phyloP scores from a whole-genome alignment of 2,329 filamentous ascomycete species.

The Alternaria dauci region DNA sequence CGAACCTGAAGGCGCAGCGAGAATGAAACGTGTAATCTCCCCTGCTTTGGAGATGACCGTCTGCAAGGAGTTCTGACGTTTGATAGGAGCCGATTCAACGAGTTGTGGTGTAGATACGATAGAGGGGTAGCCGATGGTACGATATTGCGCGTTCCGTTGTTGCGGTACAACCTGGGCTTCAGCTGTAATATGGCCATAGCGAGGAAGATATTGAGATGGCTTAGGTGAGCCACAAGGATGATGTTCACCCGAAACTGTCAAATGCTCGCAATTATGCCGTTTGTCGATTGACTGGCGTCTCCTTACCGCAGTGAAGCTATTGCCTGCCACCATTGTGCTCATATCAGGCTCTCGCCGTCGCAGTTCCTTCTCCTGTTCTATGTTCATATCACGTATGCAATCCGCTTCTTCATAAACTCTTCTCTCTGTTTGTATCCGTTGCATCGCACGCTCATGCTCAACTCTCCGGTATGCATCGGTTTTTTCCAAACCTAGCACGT shows the following conservation, averaged over 20 bases:
- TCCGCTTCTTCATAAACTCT: not conserved
- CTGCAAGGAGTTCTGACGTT: not conserved
- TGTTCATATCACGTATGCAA: not conserved
- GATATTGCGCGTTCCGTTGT: not conserved
- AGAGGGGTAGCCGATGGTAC: not conserved
- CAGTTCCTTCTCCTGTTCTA: not conserved
- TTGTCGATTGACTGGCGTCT: not conserved
- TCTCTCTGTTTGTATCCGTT: slow-evolving; percentile 1
- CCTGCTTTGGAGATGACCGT: slow-evolving; percentile 6
- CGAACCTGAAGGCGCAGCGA: slow-evolving; percentile 22
- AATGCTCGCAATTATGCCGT: not conserved
- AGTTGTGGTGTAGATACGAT: not conserved
- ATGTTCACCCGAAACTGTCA: not conserved
- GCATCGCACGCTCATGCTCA: not conserved
- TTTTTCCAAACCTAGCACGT: not conserved
- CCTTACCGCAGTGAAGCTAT: not conserved
- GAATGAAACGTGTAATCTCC: slow-evolving; percentile 22
- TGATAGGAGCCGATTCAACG: not conserved
- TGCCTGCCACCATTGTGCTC: not conserved
- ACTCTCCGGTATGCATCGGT: slow-evolving; percentile 8
- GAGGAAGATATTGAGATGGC: not conserved
- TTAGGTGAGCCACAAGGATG: not conserved
- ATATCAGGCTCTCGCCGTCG: not conserved
- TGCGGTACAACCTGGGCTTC: not conserved
- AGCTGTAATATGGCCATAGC: not conserved